phyloP scores from a whole-genome alignment of 805 yeast species.

The Metschnikowia drakensbergensis region DNA sequence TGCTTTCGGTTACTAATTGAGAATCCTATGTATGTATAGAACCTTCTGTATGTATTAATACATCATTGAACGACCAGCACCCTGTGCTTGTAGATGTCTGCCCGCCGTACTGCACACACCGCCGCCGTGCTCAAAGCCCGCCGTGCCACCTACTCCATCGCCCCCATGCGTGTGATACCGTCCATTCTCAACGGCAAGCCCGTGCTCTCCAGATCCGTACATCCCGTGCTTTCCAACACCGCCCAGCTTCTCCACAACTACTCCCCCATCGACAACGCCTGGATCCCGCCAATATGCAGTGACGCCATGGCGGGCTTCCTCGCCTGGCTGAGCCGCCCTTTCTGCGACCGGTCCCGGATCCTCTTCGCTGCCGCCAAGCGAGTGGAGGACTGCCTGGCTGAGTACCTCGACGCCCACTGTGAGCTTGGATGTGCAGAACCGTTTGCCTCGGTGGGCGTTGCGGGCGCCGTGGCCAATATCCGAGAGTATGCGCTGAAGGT shows the following conservation, averaged over 20 bases:
- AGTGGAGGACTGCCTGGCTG: constrained; percentile 11
- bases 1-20: constrained; percentile 88
- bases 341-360: constrained; percentile 18
- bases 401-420: constrained; percentile 11
- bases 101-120: too few species aligned
- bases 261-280: constrained; percentile 10
- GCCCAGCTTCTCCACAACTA: constrained; percentile 8
- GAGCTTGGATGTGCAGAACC: constrained; percentile 9
- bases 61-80: constrained; percentile 12
- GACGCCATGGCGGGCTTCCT: constrained; percentile 25
- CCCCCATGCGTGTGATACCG: constrained; percentile 6
- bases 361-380: constrained; percentile 18
- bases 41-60: constrained; percentile 16
- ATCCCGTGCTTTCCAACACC: constrained; percentile 15
- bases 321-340: constrained; percentile 22
- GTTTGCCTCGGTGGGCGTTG: constrained; percentile 9
- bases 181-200: constrained; percentile 12
- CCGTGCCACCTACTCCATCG: too few species aligned
- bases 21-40: constrained; percentile 14
- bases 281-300: constrained; percentile 16
- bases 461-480: constrained; percentile 10
- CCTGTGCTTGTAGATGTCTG: not conserved
- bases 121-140: too few species aligned
- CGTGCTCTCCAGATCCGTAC: not conserved
- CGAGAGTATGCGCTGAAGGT: constrained; percentile 11